These are phyloP conservation scores for Beauveria sp. DNA, from an alignment of 2,329 filamentous ascomycete species.

Conservation along the genomic window DNA sequence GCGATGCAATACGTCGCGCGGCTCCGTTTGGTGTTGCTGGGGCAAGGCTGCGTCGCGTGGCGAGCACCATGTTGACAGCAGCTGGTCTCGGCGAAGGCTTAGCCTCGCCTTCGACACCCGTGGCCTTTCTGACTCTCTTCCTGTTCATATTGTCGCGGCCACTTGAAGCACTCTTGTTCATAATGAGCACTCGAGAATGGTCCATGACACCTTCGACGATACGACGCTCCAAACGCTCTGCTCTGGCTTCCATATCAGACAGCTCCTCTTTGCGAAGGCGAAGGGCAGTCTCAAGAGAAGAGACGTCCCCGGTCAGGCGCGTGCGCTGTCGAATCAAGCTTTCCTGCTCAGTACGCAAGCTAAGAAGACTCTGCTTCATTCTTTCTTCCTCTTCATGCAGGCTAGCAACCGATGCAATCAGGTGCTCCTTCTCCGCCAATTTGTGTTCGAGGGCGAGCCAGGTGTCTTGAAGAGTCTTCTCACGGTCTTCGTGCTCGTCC, in stretches of 20 bases:
- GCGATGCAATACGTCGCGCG: slow-evolving; percentile 75
- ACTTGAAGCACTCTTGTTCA: slow-evolving; percentile 54
- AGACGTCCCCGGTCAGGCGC: slow-evolving; percentile 75
- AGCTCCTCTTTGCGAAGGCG: slow-evolving; percentile 86
- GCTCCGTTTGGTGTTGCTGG: slow-evolving; percentile 44
- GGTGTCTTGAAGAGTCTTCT: slow-evolving; percentile 73
- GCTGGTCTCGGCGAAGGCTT: slow-evolving; percentile 22
- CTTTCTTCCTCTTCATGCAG: slow-evolving; percentile 46
- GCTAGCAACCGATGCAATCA: slow-evolving; percentile 47
- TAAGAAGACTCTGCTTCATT: slow-evolving; percentile 47
- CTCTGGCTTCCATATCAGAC: slow-evolving; percentile 80
- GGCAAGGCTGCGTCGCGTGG: slow-evolving; percentile 41
- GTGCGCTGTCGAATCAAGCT: slow-evolving; percentile 70
- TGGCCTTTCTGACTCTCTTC: slow-evolving; percentile 43
- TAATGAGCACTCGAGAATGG: slow-evolving; percentile 84
- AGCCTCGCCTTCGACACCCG: slow-evolving; percentile 17
- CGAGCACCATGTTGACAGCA: slow-evolving; percentile 47
- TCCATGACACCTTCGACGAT: slow-evolving; percentile 95
- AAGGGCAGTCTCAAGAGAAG: slow-evolving; percentile 83
- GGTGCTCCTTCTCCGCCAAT: slow-evolving; percentile 55
- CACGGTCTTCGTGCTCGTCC: slow-evolving; percentile 70
- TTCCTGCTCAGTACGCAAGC: slow-evolving; percentile 63
- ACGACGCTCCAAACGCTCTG: slow-evolving; percentile 80
- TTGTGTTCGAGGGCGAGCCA: slow-evolving; percentile 73
- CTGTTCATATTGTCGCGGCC: slow-evolving; percentile 50